phyloP scores from a whole-genome alignment of 1,284 basidiomycete genomes.

The Melampsora allii-populina region DNA sequence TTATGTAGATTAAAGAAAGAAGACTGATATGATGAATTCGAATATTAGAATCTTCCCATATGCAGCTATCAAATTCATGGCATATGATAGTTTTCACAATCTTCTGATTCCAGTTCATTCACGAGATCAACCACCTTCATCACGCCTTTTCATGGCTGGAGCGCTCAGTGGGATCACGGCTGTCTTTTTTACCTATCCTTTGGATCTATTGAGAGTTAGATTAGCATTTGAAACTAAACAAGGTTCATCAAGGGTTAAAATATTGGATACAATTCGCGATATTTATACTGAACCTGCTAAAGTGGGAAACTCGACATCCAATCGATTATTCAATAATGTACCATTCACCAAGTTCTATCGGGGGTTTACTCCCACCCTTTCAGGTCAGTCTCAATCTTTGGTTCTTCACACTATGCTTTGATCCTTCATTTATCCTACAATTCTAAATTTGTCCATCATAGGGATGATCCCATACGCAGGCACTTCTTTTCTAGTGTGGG shows the following conservation, averaged over 20 bases:
- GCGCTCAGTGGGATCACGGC: slow-evolving; percentile 74
- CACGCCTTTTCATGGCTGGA: slow-evolving; percentile 81
- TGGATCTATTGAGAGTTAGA: slow-evolving; percentile 91
- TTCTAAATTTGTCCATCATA: background rate
- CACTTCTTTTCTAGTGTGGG: slow-evolving; percentile 91
- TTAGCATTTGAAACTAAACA: slow-evolving; percentile 69
- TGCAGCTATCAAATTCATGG: slow-evolving; percentile 96
- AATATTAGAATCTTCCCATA: slow-evolving; percentile 71
- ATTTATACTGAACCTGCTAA: slow-evolving; percentile 65
- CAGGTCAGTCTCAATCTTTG: slow-evolving; percentile 47
- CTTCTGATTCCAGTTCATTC: slow-evolving; percentile 55
- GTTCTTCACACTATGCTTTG: background rate
- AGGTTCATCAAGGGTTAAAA: slow-evolving; percentile 58
- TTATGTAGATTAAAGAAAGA: background rate
- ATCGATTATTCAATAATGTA: slow-evolving; percentile 53
- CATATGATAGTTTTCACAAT: slow-evolving; percentile 82
- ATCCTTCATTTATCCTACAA: background rate
- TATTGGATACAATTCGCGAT: slow-evolving; percentile 62
- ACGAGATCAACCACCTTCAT: slow-evolving; percentile 14
- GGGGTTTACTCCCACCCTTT: slow-evolving; percentile 85
- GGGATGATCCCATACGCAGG: slow-evolving; percentile 98
- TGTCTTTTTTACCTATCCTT: slow-evolving; percentile 87
- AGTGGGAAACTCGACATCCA: slow-evolving; percentile 51
- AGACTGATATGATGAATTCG: background rate
- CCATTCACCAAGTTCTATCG: slow-evolving; percentile 88